phyloP scores from a whole-genome alignment of 139 green algal genomes.

The Tetradesmus lagerheimii region DNA sequence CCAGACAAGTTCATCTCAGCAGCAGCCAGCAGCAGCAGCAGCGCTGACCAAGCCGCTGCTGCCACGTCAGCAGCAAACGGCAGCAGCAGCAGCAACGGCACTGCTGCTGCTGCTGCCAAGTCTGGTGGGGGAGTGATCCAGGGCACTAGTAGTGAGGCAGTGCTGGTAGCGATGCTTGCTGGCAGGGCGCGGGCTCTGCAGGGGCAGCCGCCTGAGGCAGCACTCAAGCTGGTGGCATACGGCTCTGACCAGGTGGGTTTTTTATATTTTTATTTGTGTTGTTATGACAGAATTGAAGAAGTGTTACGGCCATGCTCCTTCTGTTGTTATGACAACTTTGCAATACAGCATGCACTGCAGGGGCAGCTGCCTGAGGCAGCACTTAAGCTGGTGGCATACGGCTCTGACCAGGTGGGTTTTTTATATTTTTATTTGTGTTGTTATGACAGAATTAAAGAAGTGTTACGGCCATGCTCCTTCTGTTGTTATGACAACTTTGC shows the following conservation, averaged over 20 bases:
- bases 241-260: constrained; percentile 60
- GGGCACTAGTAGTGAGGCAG: constrained; percentile 72
- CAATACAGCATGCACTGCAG: too few species aligned
- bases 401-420: constrained; percentile 60
- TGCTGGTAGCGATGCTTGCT: constrained; percentile 84
- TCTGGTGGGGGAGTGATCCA: constrained; percentile 81
- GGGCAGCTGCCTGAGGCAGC: constrained; percentile 43
- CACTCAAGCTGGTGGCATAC: constrained; percentile 62
- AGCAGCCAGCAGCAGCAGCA: constrained; percentile 20
- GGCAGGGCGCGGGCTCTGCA: constrained; percentile 54
- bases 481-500: too few species aligned
- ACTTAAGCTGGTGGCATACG: constrained; percentile 62
- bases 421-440: too few species aligned
- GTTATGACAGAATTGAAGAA: too few species aligned
- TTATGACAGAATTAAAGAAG: too few species aligned
- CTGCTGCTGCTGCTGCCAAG: constrained; percentile 15
- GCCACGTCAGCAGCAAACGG: background rate
- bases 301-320: too few species aligned
- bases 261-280: too few species aligned
- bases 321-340: too few species aligned
- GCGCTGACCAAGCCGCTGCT: background rate
- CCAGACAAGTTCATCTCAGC: constrained; percentile 70
- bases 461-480: too few species aligned
- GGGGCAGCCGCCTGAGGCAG: constrained; percentile 43
- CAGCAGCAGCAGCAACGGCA: background rate